A percentile compares a stretch with the other conserved stretches of the same genome.
Evolutionary conservation across 768 basidiomycete species (phyloP).

Genomic region (Holtermannia corniformis): DNA sequence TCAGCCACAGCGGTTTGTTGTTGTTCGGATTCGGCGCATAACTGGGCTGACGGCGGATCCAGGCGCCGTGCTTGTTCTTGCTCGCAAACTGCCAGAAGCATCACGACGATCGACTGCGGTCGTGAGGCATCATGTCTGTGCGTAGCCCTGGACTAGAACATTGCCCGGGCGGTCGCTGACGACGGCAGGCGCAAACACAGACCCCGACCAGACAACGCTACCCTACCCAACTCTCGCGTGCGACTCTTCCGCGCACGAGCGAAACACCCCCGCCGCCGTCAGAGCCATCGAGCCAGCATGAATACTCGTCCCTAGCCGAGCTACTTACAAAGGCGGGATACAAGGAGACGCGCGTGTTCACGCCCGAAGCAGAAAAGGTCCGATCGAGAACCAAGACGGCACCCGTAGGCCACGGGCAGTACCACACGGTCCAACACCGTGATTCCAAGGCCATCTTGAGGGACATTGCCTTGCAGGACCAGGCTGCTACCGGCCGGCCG

Average conservation of each 20-base stretch:
- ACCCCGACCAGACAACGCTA: background rate
- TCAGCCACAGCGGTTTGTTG: too few relatives aligned
- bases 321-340: conserved; percentile 78
- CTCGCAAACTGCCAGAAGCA: too few relatives aligned
- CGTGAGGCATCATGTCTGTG: too few relatives aligned
- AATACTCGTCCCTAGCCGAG: conserved; percentile 74
- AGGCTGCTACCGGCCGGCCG: background rate
- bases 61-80: too few relatives aligned
- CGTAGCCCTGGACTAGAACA: too few relatives aligned
- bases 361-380: conserved; percentile 59
- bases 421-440: background rate
- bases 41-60: too few relatives aligned
- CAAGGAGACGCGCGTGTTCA: conserved; percentile 82
- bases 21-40: too few relatives aligned
- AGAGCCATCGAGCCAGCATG: background rate
- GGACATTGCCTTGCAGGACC: background rate
- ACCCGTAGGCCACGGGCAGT: background rate
- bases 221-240: background rate
- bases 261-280: background rate
- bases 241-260: background rate
- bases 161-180: too few relatives aligned
- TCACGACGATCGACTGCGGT: too few relatives aligned
- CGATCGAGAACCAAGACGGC: conserved; percentile 17
- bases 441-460: background rate
- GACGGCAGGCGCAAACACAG: background rate